Conservation (phyloP, 805 yeast species). For the Cyberlindnera americana region DNA sequence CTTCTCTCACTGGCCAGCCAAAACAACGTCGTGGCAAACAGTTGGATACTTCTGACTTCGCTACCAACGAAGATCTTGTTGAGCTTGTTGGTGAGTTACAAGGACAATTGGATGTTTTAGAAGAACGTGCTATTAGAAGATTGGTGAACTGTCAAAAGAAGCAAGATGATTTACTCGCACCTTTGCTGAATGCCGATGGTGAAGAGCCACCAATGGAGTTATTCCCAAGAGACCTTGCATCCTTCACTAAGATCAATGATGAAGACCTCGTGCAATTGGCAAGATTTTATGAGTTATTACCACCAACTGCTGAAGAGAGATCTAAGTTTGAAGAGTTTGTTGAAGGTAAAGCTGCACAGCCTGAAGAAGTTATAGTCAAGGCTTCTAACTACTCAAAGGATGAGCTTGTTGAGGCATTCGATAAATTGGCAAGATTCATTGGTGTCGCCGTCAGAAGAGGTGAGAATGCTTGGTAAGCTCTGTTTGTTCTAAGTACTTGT, state of each 20-base stretch:
- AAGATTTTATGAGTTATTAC: constrained; percentile 71
- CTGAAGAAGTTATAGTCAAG: constrained; percentile 27
- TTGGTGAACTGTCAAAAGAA: constrained; percentile 55
- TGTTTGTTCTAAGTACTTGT: too few relatives aligned
- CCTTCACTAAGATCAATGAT: constrained; percentile 46
- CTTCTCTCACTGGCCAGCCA: constrained; percentile 9
- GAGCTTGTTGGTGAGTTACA: constrained; percentile 88
- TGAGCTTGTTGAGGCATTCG: constrained; percentile 51
- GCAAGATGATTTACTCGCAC: constrained; percentile 48
- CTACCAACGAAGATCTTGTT: constrained; percentile 78
- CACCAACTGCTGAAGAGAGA: constrained; percentile 57
- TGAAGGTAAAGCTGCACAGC: constrained; percentile 45
- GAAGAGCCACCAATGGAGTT: constrained; percentile 49
- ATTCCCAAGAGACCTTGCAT: constrained; percentile 58
- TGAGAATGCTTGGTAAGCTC: constrained; percentile 44
- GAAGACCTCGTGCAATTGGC: constrained; percentile 50
- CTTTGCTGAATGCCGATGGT: constrained; percentile 78
- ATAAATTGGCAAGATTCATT: constrained; percentile 62
- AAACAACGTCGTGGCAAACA: constrained; percentile 12
- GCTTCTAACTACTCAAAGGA: constrained; percentile 37
- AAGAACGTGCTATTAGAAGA: constrained; percentile 73
- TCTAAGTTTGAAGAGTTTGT: constrained; percentile 47
- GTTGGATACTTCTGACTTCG: constrained; percentile 52
- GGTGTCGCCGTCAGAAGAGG: constrained; percentile 60
- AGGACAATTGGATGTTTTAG: constrained; percentile 76